Evolutionary conservation across 1,284 basidiomycete species (phyloP), one percentile per base, ranked within the genome.

Genomic region (Leccinum variabile): DNA sequence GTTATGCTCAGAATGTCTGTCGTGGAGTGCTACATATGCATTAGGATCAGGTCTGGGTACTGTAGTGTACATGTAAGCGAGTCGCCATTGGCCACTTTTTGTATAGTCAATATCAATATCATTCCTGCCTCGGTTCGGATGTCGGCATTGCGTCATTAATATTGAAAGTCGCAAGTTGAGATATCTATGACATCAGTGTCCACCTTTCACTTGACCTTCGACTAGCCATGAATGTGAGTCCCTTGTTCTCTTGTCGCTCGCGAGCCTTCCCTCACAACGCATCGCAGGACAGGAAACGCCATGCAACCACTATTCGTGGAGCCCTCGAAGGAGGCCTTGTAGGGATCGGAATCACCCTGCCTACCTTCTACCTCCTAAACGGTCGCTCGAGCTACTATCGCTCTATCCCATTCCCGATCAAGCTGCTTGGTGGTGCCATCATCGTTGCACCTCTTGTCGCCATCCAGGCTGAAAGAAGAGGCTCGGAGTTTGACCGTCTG

Each of bases 401-500:
- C 62, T 70, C 77, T 1, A 80, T 95, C 3, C 92, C 92, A 0
- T 78, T 84, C 1, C 87, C 90, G 1, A 79, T 95, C 66, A 96
- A 95, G 75, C 79, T 88, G 0, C 82, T 95, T 46, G 89, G 90
- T 46, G 81, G 86, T 41, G 81, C 90, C 63, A 79, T 90, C 61
- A 68, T 91, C 65, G 80, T 86, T 59, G 84, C 92, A 8, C 93
- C 92, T 0, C 75, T 84, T 35, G 81, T 92, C 59, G 84, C 88
- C 52, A 89, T 95, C 66, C 82, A 84, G 61, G 93, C 91, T 14
- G 95, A 97, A 75, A 87, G 88, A 53, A 88, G 88, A 10, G 88
- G 89, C 54, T 81, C 91, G 58, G 83, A 87, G 53, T 95, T 86
- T 72, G 91, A 93, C 64, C 78, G 80, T 68, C 78, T 79, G 5